Percentiles rank a stretch among this genome's conserved stretches.
These are phyloP conservation scores for Moesziomyces aphidis DNA, from an alignment of 1,284 basidiomycete species.

Conservation along the genomic window DNA sequence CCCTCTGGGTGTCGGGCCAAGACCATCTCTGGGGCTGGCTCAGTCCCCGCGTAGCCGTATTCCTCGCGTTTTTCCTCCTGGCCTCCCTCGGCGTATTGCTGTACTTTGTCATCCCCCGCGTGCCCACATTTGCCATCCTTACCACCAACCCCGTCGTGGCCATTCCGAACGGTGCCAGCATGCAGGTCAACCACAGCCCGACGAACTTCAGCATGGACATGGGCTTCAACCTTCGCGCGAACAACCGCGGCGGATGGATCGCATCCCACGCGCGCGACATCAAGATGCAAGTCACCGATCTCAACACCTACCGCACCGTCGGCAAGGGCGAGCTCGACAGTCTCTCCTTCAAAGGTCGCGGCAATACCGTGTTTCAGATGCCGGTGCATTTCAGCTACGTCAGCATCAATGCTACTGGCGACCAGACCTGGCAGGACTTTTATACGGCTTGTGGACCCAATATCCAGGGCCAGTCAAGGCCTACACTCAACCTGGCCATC, in stretches of 20 bases:
- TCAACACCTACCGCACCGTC: constrained; percentile 39
- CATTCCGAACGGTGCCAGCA: constrained; percentile 52
- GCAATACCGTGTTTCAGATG: constrained; percentile 46
- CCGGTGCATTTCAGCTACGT: constrained; percentile 54
- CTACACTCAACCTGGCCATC: constrained; percentile 49
- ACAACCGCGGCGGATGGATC: constrained; percentile 51
- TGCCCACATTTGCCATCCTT: constrained; percentile 54
- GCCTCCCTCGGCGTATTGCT: constrained; percentile 45
- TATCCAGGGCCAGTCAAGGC: constrained; percentile 19
- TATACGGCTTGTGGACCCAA: constrained; percentile 50
- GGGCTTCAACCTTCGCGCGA: constrained; percentile 56
- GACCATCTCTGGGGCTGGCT: constrained; percentile 57
- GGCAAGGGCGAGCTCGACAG: constrained; percentile 39
- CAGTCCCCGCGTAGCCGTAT: constrained; percentile 49
- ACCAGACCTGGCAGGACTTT: constrained; percentile 52
- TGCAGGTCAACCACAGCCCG: constrained; percentile 46
- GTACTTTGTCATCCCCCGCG: constrained; percentile 62
- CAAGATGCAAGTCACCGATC: constrained; percentile 44
- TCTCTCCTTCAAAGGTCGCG: constrained; percentile 26
- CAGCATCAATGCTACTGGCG: constrained; percentile 52
- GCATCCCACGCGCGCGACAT: constrained; percentile 33
- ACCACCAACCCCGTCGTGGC: constrained; percentile 47
- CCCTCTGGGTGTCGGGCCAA: constrained; percentile 51
- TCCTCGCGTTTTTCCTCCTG: constrained; percentile 46
- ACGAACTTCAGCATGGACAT: constrained; percentile 59